phyloP scores from a whole-genome alignment of 345 rosid species.

The Aegle marmelos region DNA sequence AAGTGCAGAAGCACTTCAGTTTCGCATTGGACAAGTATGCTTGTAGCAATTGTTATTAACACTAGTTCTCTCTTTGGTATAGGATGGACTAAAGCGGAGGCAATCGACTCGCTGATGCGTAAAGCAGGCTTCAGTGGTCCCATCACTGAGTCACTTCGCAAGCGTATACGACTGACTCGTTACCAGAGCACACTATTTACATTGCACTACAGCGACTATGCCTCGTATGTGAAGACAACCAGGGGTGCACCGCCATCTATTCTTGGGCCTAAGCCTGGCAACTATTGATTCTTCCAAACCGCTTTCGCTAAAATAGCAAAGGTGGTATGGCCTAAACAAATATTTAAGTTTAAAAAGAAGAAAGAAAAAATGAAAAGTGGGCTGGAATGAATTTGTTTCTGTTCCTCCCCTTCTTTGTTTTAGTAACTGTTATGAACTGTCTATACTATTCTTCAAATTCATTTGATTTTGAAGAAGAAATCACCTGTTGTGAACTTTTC shows the following conservation, averaged over 20 bases:
- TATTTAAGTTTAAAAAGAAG: background rate
- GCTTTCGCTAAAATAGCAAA: slow-evolving; percentile 23
- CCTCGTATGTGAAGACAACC: slow-evolving; percentile 58
- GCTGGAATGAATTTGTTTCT: slow-evolving; percentile 26
- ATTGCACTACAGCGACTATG: slow-evolving; percentile 78
- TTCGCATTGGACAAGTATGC: background rate
- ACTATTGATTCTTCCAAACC: slow-evolving; percentile 34
- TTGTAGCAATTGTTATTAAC: background rate
- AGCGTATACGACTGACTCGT: slow-evolving; percentile 73
- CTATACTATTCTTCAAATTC: slow-evolving; percentile 46
- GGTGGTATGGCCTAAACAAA: slow-evolving; percentile 25
- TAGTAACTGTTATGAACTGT: slow-evolving; percentile 20
- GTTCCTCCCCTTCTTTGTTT: slow-evolving; percentile 25
- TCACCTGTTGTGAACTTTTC: background rate
- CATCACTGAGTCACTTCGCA: slow-evolving; percentile 62
- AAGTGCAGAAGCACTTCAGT: background rate
- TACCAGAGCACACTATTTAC: slow-evolving; percentile 90
- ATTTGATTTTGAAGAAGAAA: slow-evolving; percentile 42
- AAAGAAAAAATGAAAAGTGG: background rate
- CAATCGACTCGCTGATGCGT: slow-evolving; percentile 86
- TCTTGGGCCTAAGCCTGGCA: slow-evolving; percentile 48
- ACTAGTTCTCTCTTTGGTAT: background rate
- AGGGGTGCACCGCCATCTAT: slow-evolving; percentile 59
- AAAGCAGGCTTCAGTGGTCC: slow-evolving; percentile 75
- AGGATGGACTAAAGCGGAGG: slow-evolving; percentile 88